Evolutionary conservation across 169 alveolate species (phyloP).

Genomic region (Plasmodium falciparum): DNA sequence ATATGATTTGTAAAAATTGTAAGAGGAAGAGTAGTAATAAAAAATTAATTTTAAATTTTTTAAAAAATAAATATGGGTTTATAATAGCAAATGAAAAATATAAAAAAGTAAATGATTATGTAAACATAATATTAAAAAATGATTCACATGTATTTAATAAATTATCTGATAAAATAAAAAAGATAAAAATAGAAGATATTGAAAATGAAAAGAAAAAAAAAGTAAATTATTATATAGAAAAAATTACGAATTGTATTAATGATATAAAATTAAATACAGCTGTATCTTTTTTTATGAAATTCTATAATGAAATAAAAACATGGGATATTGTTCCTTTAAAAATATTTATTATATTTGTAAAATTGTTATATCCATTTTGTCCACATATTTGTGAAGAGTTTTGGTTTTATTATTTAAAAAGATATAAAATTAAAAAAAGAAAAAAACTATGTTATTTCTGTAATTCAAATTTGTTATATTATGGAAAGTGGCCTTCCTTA

Average conservation of each 20-base stretch:
- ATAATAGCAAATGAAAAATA: neutral
- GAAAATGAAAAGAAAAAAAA: conserved; percentile 61
- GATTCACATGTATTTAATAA: conserved; percentile 17
- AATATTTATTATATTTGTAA: conserved; percentile 70
- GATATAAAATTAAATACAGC: conserved; percentile 82
- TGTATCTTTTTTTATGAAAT: conserved; percentile 83
- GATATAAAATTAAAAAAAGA: conserved; percentile 36
- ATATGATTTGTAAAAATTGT: conserved; percentile 41
- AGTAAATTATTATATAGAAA: conserved; percentile 67
- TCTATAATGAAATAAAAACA: conserved; percentile 45
- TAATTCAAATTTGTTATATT: conserved; percentile 33
- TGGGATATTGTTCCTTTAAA: conserved; percentile 77
- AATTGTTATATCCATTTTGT: conserved; percentile 86
- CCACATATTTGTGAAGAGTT: conserved; percentile 89
- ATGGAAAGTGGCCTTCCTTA: conserved; percentile 56
- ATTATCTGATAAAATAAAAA: conserved; percentile 23
- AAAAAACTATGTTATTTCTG: conserved; percentile 58
- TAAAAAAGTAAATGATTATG: conserved; percentile 35
- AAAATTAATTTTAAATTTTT: conserved; percentile 21
- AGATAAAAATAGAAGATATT: conserved; percentile 12
- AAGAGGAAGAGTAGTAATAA: conserved; percentile 12
- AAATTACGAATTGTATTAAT: conserved; percentile 80
- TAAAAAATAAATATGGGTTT: neutral
- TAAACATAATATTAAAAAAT: neutral
- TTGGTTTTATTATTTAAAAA: conserved; percentile 78